A percentile compares a stretch with the other conserved stretches of the same genome.
These are phyloP conservation scores for Xylogone sp. DNA, from an alignment of 2,329 filamentous ascomycete species.

Conservation along the genomic window DNA sequence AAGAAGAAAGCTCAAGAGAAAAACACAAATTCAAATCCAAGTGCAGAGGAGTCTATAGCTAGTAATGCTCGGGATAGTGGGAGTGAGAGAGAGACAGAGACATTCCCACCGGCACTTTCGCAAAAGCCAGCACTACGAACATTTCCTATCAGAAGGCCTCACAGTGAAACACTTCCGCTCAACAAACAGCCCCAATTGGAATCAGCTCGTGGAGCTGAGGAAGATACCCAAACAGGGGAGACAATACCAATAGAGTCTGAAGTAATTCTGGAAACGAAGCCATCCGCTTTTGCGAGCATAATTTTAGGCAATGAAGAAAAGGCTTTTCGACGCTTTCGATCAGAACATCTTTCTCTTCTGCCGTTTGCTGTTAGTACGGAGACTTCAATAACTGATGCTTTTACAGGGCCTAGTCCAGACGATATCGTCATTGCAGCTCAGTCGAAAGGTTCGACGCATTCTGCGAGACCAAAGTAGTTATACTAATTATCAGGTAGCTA, in stretches of 20 bases:
- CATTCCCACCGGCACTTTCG: background rate
- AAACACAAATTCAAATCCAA: conserved; percentile 21
- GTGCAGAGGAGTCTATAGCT: conserved; percentile 23
- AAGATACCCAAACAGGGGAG: conserved; percentile 2
- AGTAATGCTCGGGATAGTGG: conserved; percentile 11
- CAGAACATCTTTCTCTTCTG: conserved; percentile 29
- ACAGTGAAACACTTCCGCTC: conserved; percentile 24
- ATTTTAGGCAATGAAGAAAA: conserved; percentile 35
- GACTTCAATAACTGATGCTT: conserved; percentile 51
- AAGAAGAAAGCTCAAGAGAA: conserved; percentile 77
- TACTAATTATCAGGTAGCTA: conserved; percentile 38
- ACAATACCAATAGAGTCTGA: background rate
- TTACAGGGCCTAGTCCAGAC: conserved; percentile 85
- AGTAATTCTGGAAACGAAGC: conserved; percentile 19
- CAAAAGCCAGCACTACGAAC: conserved; percentile 12
- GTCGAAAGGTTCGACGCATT: conserved; percentile 70
- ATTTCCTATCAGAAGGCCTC: conserved; percentile 27
- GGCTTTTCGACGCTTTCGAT: conserved; percentile 8
- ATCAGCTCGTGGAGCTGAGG: conserved; percentile 5
- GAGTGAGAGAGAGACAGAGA: background rate
- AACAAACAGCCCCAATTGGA: conserved; percentile 19
- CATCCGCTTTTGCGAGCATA: conserved; percentile 35
- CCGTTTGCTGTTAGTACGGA: conserved; percentile 33
- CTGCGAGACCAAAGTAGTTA: conserved; percentile 23
- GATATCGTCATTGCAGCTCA: conserved; percentile 85